Percentiles rank a stretch among this genome's conserved stretches.
Conservation (phyloP, 2,329 filamentous ascomycete species). For the Aspergillus ibericus region DNA sequence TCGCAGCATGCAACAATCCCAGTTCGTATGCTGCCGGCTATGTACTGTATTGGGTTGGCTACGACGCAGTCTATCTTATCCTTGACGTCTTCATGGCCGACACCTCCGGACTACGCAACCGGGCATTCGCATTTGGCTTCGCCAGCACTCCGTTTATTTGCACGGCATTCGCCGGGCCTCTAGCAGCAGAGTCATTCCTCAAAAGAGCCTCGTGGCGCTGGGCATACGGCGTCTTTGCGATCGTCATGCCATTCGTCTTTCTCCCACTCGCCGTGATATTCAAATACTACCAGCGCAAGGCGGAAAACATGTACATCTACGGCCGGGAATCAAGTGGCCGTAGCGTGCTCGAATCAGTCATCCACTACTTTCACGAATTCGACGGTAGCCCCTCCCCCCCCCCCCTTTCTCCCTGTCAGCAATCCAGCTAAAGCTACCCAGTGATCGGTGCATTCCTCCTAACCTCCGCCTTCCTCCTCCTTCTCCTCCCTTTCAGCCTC, state of each 20-base stretch:
- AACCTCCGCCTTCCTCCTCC: conserved; percentile 60
- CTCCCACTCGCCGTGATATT: conserved; percentile 58
- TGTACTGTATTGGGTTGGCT: conserved; percentile 62
- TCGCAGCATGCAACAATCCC: conserved; percentile 62
- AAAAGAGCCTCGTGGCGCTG: conserved; percentile 58
- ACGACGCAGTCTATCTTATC: conserved; percentile 56
- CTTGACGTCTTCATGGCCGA: conserved; percentile 64
- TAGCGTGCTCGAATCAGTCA: conserved; percentile 48
- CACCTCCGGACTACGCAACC: conserved; percentile 60
- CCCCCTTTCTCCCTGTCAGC: conserved; percentile 26
- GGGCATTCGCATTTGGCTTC: conserved; percentile 62
- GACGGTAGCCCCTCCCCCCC: conserved; percentile 53
- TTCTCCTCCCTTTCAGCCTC: conserved; percentile 67
- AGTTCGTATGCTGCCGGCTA: conserved; percentile 64
- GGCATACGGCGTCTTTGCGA: conserved; percentile 62
- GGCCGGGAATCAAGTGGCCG: conserved; percentile 46
- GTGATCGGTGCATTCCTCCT: conserved; percentile 62
- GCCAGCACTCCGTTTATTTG: conserved; percentile 62
- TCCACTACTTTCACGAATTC: conserved; percentile 62
- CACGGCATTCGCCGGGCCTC: conserved; percentile 57
- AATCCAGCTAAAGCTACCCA: conserved; percentile 38
- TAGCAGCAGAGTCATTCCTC: conserved; percentile 53
- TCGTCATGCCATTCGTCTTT: conserved; percentile 58
- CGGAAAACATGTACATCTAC: conserved; percentile 55
- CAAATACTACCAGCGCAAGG: conserved; percentile 58